Evolutionary conservation across 2,329 filamentous ascomycete species (phyloP).

Genomic region (Periconia sp.): DNA sequence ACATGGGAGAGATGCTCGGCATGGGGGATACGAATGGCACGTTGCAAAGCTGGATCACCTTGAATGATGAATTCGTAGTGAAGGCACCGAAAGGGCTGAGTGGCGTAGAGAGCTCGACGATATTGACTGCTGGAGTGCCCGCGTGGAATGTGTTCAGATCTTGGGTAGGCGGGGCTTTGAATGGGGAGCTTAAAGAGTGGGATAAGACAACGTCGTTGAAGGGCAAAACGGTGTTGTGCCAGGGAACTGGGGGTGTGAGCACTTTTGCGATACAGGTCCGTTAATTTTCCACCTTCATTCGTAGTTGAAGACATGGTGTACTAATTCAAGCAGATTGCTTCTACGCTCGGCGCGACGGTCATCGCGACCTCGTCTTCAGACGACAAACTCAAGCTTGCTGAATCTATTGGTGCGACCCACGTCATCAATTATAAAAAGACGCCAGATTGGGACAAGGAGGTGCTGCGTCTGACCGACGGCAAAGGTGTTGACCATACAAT

Average conservation of each 20-base stretch:
- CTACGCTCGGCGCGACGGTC: constrained; percentile 52
- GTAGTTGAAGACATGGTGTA: not conserved
- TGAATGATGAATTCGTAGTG: constrained; percentile 48
- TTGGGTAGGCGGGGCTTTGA: constrained; percentile 11
- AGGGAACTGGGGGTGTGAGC: constrained; percentile 70
- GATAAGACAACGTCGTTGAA: constrained; percentile 14
- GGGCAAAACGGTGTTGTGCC: constrained; percentile 59
- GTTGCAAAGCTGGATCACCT: constrained; percentile 50
- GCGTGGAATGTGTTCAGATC: constrained; percentile 56
- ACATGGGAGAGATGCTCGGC: not conserved
- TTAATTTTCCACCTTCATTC: not conserved
- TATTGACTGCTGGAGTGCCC: constrained; percentile 54
- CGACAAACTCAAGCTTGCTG: constrained; percentile 50
- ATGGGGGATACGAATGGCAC: constrained; percentile 44
- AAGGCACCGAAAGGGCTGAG: constrained; percentile 47
- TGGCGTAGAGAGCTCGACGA: constrained; percentile 46
- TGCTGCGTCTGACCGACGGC: constrained; percentile 50
- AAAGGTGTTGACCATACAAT: constrained; percentile 51
- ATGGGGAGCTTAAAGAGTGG: constrained; percentile 11
- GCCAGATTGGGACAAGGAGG: constrained; percentile 54
- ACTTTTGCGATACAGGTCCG: constrained; percentile 62
- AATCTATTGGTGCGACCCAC: constrained; percentile 51
- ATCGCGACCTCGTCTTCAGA: constrained; percentile 60
- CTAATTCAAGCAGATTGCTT: constrained; percentile 42
- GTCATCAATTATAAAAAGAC: constrained; percentile 56